Percentiles rank a stretch among this genome's conserved stretches.
phyloP scores from a whole-genome alignment of 2,329 filamentous ascomycete species.

The Microsporum ferrugineum region DNA sequence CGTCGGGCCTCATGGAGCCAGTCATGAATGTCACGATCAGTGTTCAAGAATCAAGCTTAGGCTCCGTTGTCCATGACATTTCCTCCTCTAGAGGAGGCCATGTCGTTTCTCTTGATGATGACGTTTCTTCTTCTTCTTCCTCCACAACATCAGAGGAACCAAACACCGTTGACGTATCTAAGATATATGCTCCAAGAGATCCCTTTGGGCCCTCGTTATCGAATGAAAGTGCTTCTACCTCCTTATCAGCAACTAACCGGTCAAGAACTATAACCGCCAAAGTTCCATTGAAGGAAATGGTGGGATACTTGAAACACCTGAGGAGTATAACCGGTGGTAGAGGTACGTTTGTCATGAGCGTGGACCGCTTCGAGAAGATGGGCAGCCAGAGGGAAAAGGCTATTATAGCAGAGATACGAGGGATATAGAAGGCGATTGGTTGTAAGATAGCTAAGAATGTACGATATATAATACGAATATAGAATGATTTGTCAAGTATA shows the following conservation, averaged over 20 bases:
- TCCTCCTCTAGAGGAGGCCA: constrained; percentile 61
- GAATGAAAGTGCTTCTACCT: neutral
- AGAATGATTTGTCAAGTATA: neutral
- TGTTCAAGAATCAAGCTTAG: constrained; percentile 70
- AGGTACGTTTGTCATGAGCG: constrained; percentile 63
- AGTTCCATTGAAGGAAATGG: constrained; percentile 92
- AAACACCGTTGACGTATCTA: constrained; percentile 52
- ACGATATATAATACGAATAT: constrained; percentile 2
- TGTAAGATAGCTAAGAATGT: neutral
- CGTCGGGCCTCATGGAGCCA: constrained; percentile 70
- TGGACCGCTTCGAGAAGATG: constrained; percentile 61
- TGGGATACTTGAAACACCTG: constrained; percentile 82
- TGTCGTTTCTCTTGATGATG: constrained; percentile 56
- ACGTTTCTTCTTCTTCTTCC: constrained; percentile 24
- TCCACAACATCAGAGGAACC: constrained; percentile 24
- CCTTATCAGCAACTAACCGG: constrained; percentile 22
- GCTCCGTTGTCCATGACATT: constrained; percentile 71
- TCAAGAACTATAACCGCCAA: constrained; percentile 64
- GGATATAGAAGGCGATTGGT: constrained; percentile 17
- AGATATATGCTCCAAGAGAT: constrained; percentile 79
- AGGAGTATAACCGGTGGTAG: constrained; percentile 79
- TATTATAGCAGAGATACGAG: constrained; percentile 39
- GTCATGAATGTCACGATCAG: constrained; percentile 84
- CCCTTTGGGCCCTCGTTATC: constrained; percentile 49
- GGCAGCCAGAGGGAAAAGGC: constrained; percentile 48